Base-by-base conservation (phyloP, 1,139 yeast genomes). In the Candida tetrigidarum region DNA sequence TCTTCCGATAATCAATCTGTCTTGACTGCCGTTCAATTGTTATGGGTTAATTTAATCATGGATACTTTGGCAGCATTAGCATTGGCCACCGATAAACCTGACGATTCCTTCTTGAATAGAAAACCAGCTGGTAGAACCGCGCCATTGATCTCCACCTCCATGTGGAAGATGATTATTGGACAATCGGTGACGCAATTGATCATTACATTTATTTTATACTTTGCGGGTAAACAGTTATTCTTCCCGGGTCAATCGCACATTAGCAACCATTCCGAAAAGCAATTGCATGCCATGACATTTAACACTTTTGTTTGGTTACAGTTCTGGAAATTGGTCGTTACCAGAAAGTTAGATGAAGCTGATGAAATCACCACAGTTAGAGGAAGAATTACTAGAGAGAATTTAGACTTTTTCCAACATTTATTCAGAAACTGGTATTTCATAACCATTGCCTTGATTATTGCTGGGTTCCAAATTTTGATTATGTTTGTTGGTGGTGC, bases 141-240 rank as follows among this genome's bases (percentile, higher is more conserved):
- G n/a, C 87, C 96, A 2, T 75, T 93, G 64, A 92, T 93, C 54
- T 77, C 96, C 2, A 84, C 85, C 4, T 87, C 96, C 15, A 93
- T 95, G 93, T 93, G 99, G 99, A 93, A 93, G 66, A 92, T 95
- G 97, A 93, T 95, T 57, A 55, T 92, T 43, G 96, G 97, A 4
- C 97, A 93, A 68, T 80, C 97, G 1, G 52, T 74, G 8, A 78
- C 83, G 49, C 99, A 93, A 70, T 77, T 95, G 50, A 60, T 77
- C 22, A 79, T 93, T 20, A 92, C 98, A 0, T 86, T 93, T 60
- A 72, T 76, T 4, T 67, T 95, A 42, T 93, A 90, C 64, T 93
- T 90, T 66, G 87, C 83, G 9, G 97, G 97, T 16, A 62, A 68
- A 15, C 49, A 66, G 37, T 67, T 93, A 28, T 91, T 89, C 61